phyloP scores from a whole-genome alignment of 2,329 filamentous ascomycete species.

The Fusarium anthophilum region DNA sequence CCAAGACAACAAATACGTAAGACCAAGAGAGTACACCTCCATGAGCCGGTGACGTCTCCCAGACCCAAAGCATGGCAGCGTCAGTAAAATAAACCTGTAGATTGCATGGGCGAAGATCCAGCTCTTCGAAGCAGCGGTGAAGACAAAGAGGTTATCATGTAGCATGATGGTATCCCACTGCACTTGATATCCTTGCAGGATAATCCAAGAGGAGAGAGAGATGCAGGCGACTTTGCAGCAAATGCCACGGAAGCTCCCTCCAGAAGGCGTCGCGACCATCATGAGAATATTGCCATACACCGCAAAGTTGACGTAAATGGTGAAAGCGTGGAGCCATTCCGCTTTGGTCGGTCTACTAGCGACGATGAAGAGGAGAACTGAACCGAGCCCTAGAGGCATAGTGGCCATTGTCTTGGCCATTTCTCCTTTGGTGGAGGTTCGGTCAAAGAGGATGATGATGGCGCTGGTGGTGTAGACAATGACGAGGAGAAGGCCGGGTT shows the following conservation, averaged over 20 bases:
- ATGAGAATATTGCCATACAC: slow-evolving; percentile 2
- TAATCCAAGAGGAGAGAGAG: background rate
- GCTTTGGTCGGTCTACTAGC: background rate
- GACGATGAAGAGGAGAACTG: background rate
- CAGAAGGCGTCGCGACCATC: background rate
- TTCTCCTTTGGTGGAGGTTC: background rate
- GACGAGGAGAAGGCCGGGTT: background rate
- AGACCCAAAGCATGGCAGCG: background rate
- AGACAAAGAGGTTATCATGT: background rate
- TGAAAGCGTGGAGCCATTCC: background rate
- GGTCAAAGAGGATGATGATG: background rate
- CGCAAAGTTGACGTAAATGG: background rate
- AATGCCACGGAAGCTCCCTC: background rate
- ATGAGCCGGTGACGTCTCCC: background rate
- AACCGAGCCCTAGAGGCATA: background rate
- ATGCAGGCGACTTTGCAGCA: background rate
- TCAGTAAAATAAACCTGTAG: background rate
- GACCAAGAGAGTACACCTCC: background rate
- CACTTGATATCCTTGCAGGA: background rate
- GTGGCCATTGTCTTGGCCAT: background rate
- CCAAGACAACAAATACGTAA: background rate
- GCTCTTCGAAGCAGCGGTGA: background rate
- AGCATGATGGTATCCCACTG: background rate
- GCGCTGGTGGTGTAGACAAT: background rate
- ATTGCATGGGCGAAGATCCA: background rate